phyloP scores from a whole-genome alignment of 805 yeast genomes.

The Sungouiella blattae region DNA sequence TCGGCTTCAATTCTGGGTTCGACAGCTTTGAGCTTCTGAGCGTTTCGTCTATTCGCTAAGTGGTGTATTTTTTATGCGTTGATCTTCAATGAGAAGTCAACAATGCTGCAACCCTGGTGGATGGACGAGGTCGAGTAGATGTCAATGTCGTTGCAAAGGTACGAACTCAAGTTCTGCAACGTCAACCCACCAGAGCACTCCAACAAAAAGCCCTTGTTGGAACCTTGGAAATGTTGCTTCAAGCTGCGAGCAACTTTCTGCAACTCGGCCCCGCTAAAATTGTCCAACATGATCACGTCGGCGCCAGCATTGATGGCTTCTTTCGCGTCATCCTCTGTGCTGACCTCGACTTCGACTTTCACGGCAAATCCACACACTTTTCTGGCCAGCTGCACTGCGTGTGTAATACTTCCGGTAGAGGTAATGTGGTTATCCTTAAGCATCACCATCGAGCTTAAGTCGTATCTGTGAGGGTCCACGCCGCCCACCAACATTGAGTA shows the following conservation, averaged over 20 bases:
- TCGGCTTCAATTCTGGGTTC: constrained; percentile 43
- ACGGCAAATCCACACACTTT: constrained; percentile 82
- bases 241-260: constrained; percentile 61
- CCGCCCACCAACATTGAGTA: constrained; percentile 96
- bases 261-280: constrained; percentile 67
- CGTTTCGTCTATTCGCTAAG: constrained; percentile 34
- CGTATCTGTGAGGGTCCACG: constrained; percentile 88
- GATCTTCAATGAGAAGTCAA: constrained; percentile 84
- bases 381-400: constrained; percentile 75
- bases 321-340: constrained; percentile 76
- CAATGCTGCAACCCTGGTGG: constrained; percentile 83
- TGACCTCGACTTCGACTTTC: constrained; percentile 91
- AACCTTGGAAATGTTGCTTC: constrained; percentile 52
- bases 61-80: constrained; percentile 5
- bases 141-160: constrained; percentile 75
- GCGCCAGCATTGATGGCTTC: constrained; percentile 96
- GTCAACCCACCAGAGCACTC: constrained; percentile 94
- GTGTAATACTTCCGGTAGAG: constrained; percentile 88
- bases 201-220: constrained; percentile 52
- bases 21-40: constrained; percentile 36
- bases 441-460: constrained; percentile 92
- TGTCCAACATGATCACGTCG: constrained; percentile 92
- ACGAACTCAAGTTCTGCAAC: constrained; percentile 58
- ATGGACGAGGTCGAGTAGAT: constrained; percentile 87
- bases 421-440: constrained; percentile 90